A percentile compares a stretch with the other conserved stretches of the same genome.
Evolutionary conservation across 2,329 filamentous ascomycete species (phyloP).

Genomic region (Aureobasidium sp.): DNA sequence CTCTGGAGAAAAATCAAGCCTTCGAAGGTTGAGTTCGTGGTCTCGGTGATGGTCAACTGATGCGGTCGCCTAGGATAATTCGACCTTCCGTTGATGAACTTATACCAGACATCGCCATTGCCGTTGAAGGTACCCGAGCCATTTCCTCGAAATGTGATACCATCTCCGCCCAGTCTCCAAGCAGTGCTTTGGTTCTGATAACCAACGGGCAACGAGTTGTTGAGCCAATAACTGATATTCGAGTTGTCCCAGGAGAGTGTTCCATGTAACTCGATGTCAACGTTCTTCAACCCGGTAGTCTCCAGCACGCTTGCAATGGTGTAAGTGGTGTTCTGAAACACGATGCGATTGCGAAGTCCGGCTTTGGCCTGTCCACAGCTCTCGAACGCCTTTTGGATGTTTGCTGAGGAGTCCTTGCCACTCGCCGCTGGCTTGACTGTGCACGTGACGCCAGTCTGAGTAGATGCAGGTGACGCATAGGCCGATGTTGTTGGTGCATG

Average conservation of each 20-base stretch:
- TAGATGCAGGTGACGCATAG: background rate
- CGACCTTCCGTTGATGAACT: constrained; percentile 36
- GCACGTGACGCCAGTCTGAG: background rate
- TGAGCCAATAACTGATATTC: constrained; percentile 46
- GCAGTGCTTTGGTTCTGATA: constrained; percentile 52
- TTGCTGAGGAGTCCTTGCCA: constrained; percentile 16
- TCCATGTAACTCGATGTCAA: constrained; percentile 43
- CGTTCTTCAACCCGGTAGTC: constrained; percentile 40
- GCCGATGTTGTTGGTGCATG: background rate
- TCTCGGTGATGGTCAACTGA: constrained; percentile 44
- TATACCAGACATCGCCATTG: constrained; percentile 56
- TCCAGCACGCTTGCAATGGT: constrained; percentile 46
- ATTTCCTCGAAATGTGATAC: constrained; percentile 44
- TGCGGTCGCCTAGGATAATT: constrained; percentile 48
- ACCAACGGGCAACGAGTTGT: constrained; percentile 44
- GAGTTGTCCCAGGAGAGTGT: constrained; percentile 37
- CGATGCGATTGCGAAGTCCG: constrained; percentile 37
- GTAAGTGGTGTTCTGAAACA: constrained; percentile 45
- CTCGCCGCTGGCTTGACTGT: background rate
- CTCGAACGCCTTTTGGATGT: constrained; percentile 43
- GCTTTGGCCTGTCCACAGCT: constrained; percentile 39
- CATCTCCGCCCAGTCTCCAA: constrained; percentile 49
- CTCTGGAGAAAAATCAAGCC: constrained; percentile 48
- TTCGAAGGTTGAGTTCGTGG: constrained; percentile 43
- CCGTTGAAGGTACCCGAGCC: constrained; percentile 51